Conservation (phyloP, 306 rosid genomes). For the Quercus glauca region DNA sequence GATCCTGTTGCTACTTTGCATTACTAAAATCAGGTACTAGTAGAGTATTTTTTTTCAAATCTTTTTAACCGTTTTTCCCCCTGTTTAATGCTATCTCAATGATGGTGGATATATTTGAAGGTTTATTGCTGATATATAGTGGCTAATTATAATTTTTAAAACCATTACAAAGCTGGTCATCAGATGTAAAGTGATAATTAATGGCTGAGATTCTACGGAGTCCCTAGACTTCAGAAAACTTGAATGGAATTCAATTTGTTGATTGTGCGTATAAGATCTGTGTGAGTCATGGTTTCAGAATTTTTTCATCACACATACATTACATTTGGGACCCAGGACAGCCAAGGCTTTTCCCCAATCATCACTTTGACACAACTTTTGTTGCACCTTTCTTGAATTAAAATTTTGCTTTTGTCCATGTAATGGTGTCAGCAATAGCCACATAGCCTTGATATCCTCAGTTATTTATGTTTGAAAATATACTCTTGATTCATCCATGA, state of each 20-base stretch:
- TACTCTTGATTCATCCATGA: constrained; percentile 5
- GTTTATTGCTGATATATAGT: not conserved
- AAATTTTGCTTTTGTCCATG: constrained; percentile 11
- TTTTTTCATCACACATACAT: not conserved
- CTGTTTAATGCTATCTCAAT: constrained; percentile 3
- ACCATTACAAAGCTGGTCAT: not conserved
- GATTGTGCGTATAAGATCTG: not conserved
- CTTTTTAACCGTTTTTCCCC: not conserved
- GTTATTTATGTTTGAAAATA: not conserved
- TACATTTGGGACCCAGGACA: constrained; percentile 11
- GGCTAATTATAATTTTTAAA: not conserved
- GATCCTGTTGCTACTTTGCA: not conserved
- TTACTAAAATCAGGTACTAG: not conserved
- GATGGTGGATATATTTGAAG: constrained; percentile 1
- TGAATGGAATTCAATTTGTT: not conserved
- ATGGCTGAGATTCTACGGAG: not conserved
- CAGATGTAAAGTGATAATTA: not conserved
- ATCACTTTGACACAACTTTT: constrained; percentile 5
- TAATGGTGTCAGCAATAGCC: not conserved
- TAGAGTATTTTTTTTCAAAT: not conserved
- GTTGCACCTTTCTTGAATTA: constrained; percentile 1
- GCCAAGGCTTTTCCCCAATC: not conserved
- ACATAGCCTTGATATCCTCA: constrained; percentile 12
- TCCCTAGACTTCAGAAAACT: too few species aligned
- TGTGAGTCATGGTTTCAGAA: not conserved